Conservation (phyloP, 1,139 yeast genomes). For the Kodamaea suecica region DNA sequence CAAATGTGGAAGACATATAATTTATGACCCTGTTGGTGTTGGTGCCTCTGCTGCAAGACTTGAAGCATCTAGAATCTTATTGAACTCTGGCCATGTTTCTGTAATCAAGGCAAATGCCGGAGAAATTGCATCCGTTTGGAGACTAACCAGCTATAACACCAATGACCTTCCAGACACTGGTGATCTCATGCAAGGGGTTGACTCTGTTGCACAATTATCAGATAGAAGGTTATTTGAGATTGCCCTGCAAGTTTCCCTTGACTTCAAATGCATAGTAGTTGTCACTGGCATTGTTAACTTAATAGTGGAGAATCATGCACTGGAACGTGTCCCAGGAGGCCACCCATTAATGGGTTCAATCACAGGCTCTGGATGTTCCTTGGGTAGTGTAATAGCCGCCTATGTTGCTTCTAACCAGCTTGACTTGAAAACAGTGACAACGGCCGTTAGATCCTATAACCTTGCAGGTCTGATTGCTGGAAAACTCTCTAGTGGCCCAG, state of each 20-base stretch:
- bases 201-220: slow-evolving; percentile 41
- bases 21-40: slow-evolving; percentile 90
- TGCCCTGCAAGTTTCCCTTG: slow-evolving; percentile 53
- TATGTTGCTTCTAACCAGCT: slow-evolving; percentile 42
- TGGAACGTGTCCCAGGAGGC: slow-evolving; percentile 51
- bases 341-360: slow-evolving; percentile 63
- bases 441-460: slow-evolving; percentile 64
- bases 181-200: slow-evolving; percentile 72
- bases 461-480: slow-evolving; percentile 62
- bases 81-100: slow-evolving; percentile 58
- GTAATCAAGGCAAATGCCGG: slow-evolving; percentile 87
- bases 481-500: slow-evolving; percentile 38
- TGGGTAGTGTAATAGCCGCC: slow-evolving; percentile 72
- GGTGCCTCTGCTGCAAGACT: slow-evolving; percentile 72
- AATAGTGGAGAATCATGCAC: slow-evolving; percentile 21
- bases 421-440: slow-evolving; percentile 41
- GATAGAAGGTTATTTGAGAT: slow-evolving; percentile 33
- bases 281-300: slow-evolving; percentile 50
- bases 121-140: slow-evolving; percentile 57
- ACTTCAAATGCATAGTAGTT: slow-evolving; percentile 63
- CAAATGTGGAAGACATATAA: slow-evolving; percentile 53
- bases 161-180: slow-evolving; percentile 34
- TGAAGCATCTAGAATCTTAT: slow-evolving; percentile 43
- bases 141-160: slow-evolving; percentile 25
- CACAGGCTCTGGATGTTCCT: slow-evolving; percentile 89